These are phyloP conservation scores for Boletus insuetus DNA, from an alignment of 768 basidiomycete genomes.

Conservation along the genomic window DNA sequence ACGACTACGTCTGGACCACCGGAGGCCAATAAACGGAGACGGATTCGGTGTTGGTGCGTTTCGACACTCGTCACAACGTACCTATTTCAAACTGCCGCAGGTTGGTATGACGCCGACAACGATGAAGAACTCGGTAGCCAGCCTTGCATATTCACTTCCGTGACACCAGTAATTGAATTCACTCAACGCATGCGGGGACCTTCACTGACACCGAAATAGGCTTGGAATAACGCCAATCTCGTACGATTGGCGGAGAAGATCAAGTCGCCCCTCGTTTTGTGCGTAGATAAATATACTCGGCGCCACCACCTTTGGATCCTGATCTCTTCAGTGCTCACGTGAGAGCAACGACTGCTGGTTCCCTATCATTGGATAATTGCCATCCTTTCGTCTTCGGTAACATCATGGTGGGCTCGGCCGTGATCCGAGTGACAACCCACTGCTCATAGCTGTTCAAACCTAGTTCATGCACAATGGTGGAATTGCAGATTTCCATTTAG, in stretches of 20 bases:
- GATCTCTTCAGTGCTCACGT: slow-evolving; percentile 69
- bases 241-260: slow-evolving; percentile 95
- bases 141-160: slow-evolving; percentile 94
- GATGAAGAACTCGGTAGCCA: slow-evolving; percentile 82
- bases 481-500: slow-evolving; percentile 76
- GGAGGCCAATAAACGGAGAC: slow-evolving; percentile 90
- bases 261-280: slow-evolving; percentile 94
- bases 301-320: neutral
- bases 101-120: slow-evolving; percentile 90
- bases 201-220: slow-evolving; percentile 45
- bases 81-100: slow-evolving; percentile 35
- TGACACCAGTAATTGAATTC: slow-evolving; percentile 69
- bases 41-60: slow-evolving; percentile 91
- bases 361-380: slow-evolving; percentile 89
- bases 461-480: slow-evolving; percentile 98
- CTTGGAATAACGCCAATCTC: slow-evolving; percentile 96
- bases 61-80: neutral
- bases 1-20: slow-evolving; percentile 74
- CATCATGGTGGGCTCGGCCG: slow-evolving; percentile 65
- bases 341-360: slow-evolving; percentile 89
- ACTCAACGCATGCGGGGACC: neutral
- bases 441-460: neutral
- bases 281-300: slow-evolving; percentile 27
- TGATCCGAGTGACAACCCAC: neutral
- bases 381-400: slow-evolving; percentile 93